Evolutionary conservation across 805 yeast species (phyloP).

Genomic region (Sporopachydermia quercuum): DNA sequence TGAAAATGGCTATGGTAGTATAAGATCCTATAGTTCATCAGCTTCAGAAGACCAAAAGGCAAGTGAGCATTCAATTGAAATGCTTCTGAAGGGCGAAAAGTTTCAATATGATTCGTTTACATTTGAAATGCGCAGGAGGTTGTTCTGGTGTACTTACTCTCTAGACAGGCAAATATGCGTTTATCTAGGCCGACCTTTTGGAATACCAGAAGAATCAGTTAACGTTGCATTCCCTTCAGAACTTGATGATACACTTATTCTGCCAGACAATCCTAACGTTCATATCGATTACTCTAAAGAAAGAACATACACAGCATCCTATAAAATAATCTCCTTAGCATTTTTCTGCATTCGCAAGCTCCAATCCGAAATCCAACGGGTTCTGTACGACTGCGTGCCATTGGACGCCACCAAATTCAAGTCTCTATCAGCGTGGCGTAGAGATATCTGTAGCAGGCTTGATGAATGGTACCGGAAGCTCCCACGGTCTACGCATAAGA

Average conservation of each 20-base stretch:
- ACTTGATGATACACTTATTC: conserved; percentile 46
- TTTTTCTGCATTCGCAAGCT: conserved; percentile 47
- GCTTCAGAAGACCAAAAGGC: too few relatives aligned
- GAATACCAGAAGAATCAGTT: conserved; percentile 59
- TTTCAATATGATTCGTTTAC: conserved; percentile 30
- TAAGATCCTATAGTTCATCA: too few relatives aligned
- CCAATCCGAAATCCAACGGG: conserved; percentile 50
- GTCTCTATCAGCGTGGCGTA: conserved; percentile 38
- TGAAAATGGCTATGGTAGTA: conserved; percentile 25
- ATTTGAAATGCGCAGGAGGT: conserved; percentile 42
- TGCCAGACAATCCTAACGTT: conserved; percentile 17
- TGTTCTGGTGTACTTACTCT: conserved; percentile 66
- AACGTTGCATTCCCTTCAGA: conserved; percentile 45
- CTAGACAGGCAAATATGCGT: conserved; percentile 62
- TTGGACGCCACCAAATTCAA: conserved; percentile 40
- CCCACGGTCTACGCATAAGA: conserved; percentile 34
- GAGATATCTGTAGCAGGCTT: conserved; percentile 27
- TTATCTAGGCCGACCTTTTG: conserved; percentile 61
- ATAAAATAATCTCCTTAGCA: conserved; percentile 40
- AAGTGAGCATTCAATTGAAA: too few relatives aligned
- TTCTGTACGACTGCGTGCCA: conserved; percentile 35
- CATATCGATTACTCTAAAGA: conserved; percentile 23
- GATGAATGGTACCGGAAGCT: conserved; percentile 35
- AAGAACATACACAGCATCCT: conserved; percentile 27
- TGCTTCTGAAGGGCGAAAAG: conserved; percentile 14